Base-by-base conservation (phyloP, 768 basidiomycete genomes). In the Trametes villosa region DNA sequence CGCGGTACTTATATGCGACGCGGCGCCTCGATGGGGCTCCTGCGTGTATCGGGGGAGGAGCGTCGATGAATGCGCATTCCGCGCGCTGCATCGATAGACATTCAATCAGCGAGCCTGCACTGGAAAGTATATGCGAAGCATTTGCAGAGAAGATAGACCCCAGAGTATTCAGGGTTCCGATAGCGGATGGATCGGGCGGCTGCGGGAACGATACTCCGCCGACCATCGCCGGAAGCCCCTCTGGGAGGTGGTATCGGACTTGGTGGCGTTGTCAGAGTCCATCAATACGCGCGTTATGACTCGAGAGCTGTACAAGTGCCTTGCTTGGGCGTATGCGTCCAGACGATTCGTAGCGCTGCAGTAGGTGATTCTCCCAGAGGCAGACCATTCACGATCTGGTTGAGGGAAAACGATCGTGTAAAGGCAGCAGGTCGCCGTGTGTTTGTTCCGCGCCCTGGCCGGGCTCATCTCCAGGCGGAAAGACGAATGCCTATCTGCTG, bases 1-100 rank as follows among this genome's bases (percentile, higher is more conserved):
- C 18, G 44, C 20, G 18, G 38, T 36, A 36, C 41, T 57, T 62
- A 57, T 62, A 52, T 30, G 33, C 11, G 42, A n/a, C 15, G 33
- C 50, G 42, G 44, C 54, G 49, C 49, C 50, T 41, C 47, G 38
- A 20, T 44, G 53, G 1, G 40, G n/a, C 24, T 55, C 48, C 31
- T 24, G 54, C 40, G 53, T 50, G 18, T 26, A 26, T 18, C 60
- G 60, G 33, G 53, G 34, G 31, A 56, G 31, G 31, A 45, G 36
- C 18, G 47, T 47, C 27, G 56, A 42, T n/a, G 56, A 57, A 29
- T 57, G 40, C 8, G 56, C 27, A 38, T 38, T 49, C 38, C 56
- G 56, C 29, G 47, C 29, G 47, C 56, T 57, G 26, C 47, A 57
- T 41, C 47, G 38, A 24, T 30, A 30, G 24, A 22, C 29, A 36